A percentile compares a stretch with the other conserved stretches of the same genome.
These are phyloP conservation scores for Wickerhamiella allomyrinae DNA, from an alignment of 805 yeast genomes.

Conservation along the genomic window DNA sequence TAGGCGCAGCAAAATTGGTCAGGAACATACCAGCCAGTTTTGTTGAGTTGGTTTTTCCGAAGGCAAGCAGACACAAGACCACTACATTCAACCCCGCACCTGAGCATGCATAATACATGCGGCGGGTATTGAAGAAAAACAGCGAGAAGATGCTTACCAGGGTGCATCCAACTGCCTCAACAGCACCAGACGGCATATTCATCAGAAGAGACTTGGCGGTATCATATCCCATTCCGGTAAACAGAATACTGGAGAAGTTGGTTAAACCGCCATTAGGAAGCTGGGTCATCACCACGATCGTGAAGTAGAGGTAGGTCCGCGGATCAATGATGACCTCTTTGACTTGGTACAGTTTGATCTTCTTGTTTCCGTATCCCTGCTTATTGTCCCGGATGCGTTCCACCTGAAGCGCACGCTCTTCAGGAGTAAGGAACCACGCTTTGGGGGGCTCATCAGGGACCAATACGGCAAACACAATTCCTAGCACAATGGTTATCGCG, in stretches of 20 bases:
- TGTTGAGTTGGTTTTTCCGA: slow-evolving; percentile 26
- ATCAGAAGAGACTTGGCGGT: neutral
- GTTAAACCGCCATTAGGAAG: slow-evolving; percentile 42
- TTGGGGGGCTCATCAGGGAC: slow-evolving; percentile 39
- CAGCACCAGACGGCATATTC: slow-evolving; percentile 31
- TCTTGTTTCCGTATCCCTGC: slow-evolving; percentile 41
- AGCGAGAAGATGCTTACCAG: slow-evolving; percentile 10
- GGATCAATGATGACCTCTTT: slow-evolving; percentile 32
- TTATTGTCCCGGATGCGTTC: slow-evolving; percentile 38
- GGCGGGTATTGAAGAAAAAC: slow-evolving; percentile 5
- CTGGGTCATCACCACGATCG: slow-evolving; percentile 27
- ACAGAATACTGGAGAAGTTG: slow-evolving; percentile 33
- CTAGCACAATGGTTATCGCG: slow-evolving; percentile 33
- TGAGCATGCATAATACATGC: slow-evolving; percentile 30
- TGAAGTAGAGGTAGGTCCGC: slow-evolving; percentile 35
- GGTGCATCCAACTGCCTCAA: slow-evolving; percentile 20
- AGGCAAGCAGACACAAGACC: slow-evolving; percentile 33
- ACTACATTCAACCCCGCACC: slow-evolving; percentile 34
- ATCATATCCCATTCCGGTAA: slow-evolving; percentile 15
- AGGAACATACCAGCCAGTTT: slow-evolving; percentile 30
- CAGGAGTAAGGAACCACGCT: slow-evolving; percentile 33
- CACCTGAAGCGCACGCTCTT: slow-evolving; percentile 33
- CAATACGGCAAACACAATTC: slow-evolving; percentile 11
- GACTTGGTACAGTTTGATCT: slow-evolving; percentile 39
- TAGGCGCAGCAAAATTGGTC: slow-evolving; percentile 24